These are phyloP conservation scores for Danielia oregonensis DNA, from an alignment of 805 yeast species.

Conservation along the genomic window DNA sequence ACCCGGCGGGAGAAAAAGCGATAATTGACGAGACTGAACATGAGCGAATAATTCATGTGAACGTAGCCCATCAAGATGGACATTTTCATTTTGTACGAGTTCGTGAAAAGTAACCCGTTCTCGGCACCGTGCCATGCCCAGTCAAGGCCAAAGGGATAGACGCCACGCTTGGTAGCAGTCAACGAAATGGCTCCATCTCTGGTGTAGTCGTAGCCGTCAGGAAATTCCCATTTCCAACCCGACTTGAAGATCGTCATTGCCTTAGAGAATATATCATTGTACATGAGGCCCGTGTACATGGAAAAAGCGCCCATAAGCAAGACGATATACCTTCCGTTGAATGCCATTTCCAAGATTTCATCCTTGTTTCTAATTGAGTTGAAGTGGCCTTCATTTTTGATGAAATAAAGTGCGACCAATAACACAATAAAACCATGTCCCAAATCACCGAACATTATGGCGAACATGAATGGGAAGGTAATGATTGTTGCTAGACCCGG, in stretches of 20 bases:
- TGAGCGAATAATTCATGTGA: slow-evolving; percentile 70
- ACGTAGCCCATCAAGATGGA: slow-evolving; percentile 72
- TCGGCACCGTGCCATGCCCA: slow-evolving; percentile 82
- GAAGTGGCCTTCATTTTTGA: slow-evolving; percentile 50
- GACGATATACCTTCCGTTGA: slow-evolving; percentile 63
- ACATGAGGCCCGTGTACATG: slow-evolving; percentile 69
- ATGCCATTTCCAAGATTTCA: slow-evolving; percentile 78
- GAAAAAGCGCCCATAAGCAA: slow-evolving; percentile 70
- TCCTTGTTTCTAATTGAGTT: slow-evolving; percentile 55
- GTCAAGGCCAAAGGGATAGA: slow-evolving; percentile 63
- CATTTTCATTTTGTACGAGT: slow-evolving; percentile 74
- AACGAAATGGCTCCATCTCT: slow-evolving; percentile 30
- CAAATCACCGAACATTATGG: slow-evolving; percentile 79
- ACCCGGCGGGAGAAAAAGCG: slow-evolving; percentile 53
- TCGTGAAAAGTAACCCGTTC: slow-evolving; percentile 62
- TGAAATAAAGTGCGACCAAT: slow-evolving; percentile 52
- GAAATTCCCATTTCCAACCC: slow-evolving; percentile 61
- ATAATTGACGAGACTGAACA: slow-evolving; percentile 65
- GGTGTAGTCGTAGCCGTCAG: slow-evolving; percentile 40
- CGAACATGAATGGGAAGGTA: slow-evolving; percentile 80
- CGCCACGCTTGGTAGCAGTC: slow-evolving; percentile 39
- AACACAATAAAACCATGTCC: slow-evolving; percentile 71
- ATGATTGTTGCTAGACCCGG: slow-evolving; percentile 73
- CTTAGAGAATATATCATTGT: slow-evolving; percentile 69
- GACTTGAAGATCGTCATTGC: slow-evolving; percentile 64